Conservation (phyloP, 768 basidiomycete genomes). For the Pholiota conissans region DNA sequence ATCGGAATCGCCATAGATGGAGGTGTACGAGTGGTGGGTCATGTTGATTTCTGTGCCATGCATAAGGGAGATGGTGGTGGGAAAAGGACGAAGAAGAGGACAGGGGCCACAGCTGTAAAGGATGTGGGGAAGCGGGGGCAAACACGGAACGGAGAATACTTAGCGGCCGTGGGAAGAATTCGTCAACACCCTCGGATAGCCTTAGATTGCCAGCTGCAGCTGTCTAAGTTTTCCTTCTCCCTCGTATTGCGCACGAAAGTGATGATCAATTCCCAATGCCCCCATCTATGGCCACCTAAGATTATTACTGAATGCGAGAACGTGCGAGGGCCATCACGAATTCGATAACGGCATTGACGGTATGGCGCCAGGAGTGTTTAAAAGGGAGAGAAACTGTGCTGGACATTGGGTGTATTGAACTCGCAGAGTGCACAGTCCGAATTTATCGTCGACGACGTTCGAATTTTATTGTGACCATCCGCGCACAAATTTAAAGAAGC, state of each 20-base stretch:
- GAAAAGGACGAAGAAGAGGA: neutral
- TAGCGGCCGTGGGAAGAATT: constrained; percentile 8
- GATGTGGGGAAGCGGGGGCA: neutral
- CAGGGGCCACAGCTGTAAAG: neutral
- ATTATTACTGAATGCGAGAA: neutral
- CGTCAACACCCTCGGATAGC: neutral
- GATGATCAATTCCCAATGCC: neutral
- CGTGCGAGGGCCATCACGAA: neutral
- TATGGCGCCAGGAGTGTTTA: neutral
- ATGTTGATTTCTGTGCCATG: neutral
- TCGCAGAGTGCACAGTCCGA: neutral
- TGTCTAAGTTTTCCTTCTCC: too few relatives aligned
- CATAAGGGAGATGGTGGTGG: neutral
- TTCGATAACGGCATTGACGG: neutral
- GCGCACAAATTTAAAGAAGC: neutral
- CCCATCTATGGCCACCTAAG: neutral
- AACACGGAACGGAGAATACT: neutral
- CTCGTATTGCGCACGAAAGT: too few relatives aligned
- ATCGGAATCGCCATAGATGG: neutral
- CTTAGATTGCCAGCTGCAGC: neutral
- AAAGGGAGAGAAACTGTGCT: neutral
- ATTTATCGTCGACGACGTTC: constrained; percentile 1
- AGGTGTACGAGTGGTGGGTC: neutral
- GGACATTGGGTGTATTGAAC: neutral
- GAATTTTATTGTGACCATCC: neutral